Evolutionary conservation across 148 eudicot species (phyloP), one percentile per base, ranked within the genome.

Genomic region (Salicornia ramosissima): DNA sequence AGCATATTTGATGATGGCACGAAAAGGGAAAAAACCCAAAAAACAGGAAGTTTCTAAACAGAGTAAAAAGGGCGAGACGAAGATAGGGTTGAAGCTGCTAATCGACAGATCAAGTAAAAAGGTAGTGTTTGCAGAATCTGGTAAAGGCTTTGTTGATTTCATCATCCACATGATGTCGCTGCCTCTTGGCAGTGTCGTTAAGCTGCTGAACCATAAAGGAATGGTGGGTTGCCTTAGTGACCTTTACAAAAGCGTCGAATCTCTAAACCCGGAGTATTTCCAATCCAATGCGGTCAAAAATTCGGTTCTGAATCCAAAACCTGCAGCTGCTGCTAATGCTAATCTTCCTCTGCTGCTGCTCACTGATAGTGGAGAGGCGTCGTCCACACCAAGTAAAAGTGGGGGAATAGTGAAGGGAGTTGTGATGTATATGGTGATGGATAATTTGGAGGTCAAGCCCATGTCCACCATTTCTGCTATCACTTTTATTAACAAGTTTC

Each of bases 101-200:
- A 59, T 80, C 1, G 81, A 83, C 54, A 68, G 71, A 19, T 77
- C 74, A 13, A n/a, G 30, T 2, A 52, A 64, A 12, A 80, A 68
- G 9, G 83, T 80, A 0, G 46, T 83, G 34, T 77, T 80, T 10
- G 83, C 79, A 1, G 85, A 79, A 68, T 78, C 78, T 6, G 62
- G 49, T 8, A 76, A 79, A 24, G 78, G 75, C 6, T 82, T 79
- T 18, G 80, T 79, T 3, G 83, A 82, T 53, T 82, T 79, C 61
- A 61, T 83, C 8, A 71, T 77, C 72, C 58, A 68, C 34, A 71
- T 80, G 1, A 56, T 76, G 30, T 28, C 74, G 0, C n/a, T 76
- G 26, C 79, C 83, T 0, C 30, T 78, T 5, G 69, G 72, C 7
- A 64, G 74, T 0, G 51, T 78, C 9, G 26, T 62, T 0, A 47